Evolutionary conservation across 192 early-diverging fungal species (phyloP), one percentile per base, ranked within the genome.

Genomic region (Spizellomyces punctatus): DNA sequence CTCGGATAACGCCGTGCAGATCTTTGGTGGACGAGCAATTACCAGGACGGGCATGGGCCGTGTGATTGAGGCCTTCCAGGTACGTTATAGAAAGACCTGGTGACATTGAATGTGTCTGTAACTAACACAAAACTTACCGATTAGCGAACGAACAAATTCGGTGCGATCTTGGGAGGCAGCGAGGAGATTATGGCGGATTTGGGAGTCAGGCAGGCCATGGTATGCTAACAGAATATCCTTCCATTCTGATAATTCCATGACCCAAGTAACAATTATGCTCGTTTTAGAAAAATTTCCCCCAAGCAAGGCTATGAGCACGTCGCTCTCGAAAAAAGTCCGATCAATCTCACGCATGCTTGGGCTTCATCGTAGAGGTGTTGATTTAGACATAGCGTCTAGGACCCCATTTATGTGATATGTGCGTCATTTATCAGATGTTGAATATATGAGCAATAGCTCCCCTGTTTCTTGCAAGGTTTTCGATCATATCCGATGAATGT

Each of bases 21-120:
- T 91, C 78, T 90, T 91, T 79, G 90, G 90, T 66, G 88, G 89
- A n/a, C 78, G 90, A 27, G 90, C 72, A 16, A 84, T 91, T 63
- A 91, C 89, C 19, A 80, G 83, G 27, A 86, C 86, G 43, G 90
- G 90, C 57, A 91, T 91, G 90, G 90, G 90, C 19, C 66, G 89
- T 45, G 54, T 77, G 36, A 81, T 91, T 57, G 89, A 91, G 67
- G 60, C 69, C 44, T 91, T 89, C 81, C 84, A 90, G 27, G 27
- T 36, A 36, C 27, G 27, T 36, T 36, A 2, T 36, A 2, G 27
- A 36, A 36, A 36, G 27, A 36, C 27, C 27, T 36, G 3, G 3
- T 36, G 27, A 3, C 27, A 36, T 36, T 36, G 27, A 36, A 36
- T 36, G 27, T 36, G 27, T 36, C 27, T 36, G 27, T 0, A 3